Evolutionary conservation across 2,329 filamentous ascomycete genomes (phyloP).

Genomic region (Sporothrix globosa): DNA sequence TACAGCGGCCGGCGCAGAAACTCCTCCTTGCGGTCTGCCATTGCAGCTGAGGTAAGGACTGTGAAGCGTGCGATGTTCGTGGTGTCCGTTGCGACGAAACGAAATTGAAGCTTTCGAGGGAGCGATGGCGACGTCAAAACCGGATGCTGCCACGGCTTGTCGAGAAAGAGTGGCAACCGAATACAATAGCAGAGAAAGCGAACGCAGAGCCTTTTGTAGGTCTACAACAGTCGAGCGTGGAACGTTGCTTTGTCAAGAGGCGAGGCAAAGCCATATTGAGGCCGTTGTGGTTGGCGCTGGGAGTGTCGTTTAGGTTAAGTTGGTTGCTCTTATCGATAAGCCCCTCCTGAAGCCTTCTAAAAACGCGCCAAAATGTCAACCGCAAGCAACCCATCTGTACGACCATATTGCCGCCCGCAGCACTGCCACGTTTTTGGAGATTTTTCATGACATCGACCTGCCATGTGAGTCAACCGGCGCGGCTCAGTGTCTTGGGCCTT

Average conservation of each 20-base stretch:
- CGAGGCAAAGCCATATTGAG: slow-evolving; percentile 14
- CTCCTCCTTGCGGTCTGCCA: slow-evolving; percentile 46
- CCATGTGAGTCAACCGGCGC: slow-evolving; percentile 31
- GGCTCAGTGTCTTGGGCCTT: too few species aligned
- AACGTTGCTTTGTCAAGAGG: slow-evolving; percentile 10
- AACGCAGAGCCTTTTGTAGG: not conserved
- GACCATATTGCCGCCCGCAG: not conserved
- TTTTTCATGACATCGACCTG: slow-evolving; percentile 3
- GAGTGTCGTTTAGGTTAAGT: not conserved
- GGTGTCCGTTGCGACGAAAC: not conserved
- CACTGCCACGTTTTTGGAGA: slow-evolving; percentile 24
- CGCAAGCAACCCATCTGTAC: too few species aligned
- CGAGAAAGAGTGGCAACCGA: not conserved
- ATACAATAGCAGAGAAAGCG: too few species aligned
- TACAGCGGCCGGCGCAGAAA: slow-evolving; percentile 57
- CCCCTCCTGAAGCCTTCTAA: slow-evolving; percentile 13
- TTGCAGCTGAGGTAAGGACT: not conserved
- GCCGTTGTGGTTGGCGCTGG: not conserved
- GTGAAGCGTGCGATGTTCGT: not conserved
- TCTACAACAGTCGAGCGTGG: not conserved
- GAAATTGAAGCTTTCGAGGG: not conserved
- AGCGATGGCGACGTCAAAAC: not conserved
- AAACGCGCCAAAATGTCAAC: not conserved
- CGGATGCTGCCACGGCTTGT: not conserved
- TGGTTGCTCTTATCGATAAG: slow-evolving; percentile 32